These are phyloP conservation scores for Hysterium pulicare DNA, from an alignment of 2,329 filamentous ascomycete genomes.

Conservation along the genomic window DNA sequence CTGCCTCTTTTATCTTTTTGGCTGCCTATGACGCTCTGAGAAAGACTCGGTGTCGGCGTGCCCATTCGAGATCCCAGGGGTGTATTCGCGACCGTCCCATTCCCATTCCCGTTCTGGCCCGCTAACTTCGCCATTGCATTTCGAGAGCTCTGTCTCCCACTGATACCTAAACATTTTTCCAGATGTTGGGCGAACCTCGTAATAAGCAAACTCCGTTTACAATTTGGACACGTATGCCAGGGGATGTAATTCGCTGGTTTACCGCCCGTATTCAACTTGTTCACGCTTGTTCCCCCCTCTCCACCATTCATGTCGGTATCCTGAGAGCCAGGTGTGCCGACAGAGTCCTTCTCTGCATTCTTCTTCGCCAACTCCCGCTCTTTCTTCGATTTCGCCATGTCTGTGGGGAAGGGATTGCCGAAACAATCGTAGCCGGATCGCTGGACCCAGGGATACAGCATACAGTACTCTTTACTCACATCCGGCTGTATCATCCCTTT, in stretches of 20 bases:
- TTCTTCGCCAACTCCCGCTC: constrained; percentile 57
- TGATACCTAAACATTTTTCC: constrained; percentile 59
- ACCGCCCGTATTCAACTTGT: constrained; percentile 49
- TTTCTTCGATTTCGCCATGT: constrained; percentile 72
- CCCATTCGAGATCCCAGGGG: constrained; percentile 42
- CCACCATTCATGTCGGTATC: constrained; percentile 38
- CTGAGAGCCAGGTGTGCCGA: constrained; percentile 45
- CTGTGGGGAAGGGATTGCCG: constrained; percentile 74
- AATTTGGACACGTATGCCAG: constrained; percentile 58
- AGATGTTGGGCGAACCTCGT: constrained; percentile 60
- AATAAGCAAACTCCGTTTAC: constrained; percentile 59
- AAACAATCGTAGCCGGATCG: constrained; percentile 77
- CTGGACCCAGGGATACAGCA: constrained; percentile 73
- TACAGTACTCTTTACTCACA: constrained; percentile 65
- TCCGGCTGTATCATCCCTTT: constrained; percentile 65
- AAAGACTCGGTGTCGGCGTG: constrained; percentile 38
- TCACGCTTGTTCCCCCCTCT: constrained; percentile 35
- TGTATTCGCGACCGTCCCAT: constrained; percentile 36
- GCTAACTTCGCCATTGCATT: constrained; percentile 48
- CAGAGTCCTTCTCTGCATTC: constrained; percentile 41
- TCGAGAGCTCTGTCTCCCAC: constrained; percentile 49
- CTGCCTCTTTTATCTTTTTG: constrained; percentile 33
- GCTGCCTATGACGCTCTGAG: constrained; percentile 24
- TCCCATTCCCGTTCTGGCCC: constrained; percentile 35
- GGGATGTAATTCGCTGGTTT: constrained; percentile 47